Evolutionary conservation across 2,329 filamentous ascomycete species (phyloP), one percentile per base, ranked within the genome.

Genomic region (Zarea fungicola): DNA sequence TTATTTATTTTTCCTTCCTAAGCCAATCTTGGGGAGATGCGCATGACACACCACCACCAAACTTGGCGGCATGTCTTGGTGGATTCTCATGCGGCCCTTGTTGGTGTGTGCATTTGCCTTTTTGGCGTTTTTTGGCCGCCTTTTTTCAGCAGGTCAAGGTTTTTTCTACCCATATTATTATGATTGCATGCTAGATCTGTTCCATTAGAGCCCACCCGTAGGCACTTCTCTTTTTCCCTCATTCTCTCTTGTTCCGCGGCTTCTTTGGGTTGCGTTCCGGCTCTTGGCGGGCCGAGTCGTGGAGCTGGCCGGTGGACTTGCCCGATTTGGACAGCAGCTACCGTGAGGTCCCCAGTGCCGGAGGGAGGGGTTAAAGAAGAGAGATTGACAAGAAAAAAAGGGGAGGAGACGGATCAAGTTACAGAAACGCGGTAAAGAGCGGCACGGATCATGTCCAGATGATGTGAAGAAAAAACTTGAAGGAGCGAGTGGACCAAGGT

Each of bases 241-340:
- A n/a, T 18, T 19, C 31, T 42, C 18, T 42, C 42, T 21, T 35
- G 13, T 44, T 10, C 14, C 13, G 14, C 22, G 29, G 14, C 14
- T 37, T n/a, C 14, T 21, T 37, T 37, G 5, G 21, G 21, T 19
- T 37, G 35, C 35, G 18, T 19, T 37, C 19, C 35, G 18, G 35
- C 18, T 13, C 26, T 7, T 29, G 26, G 35, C 18, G 18, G 42
- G 29, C 42, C 16, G 13, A 19, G 19, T 35, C 43, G 23, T 29
- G 34, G 34, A 39, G 25, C 34, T 35, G 44, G 44, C 44, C 35
- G 44, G 44, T 48, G 36, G 19, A 48, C 28, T 48, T 48, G 37
- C 45, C 45, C 36, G 36, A 48, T 48, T 41, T 42, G 45, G 45
- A 35, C 45, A 48, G 32, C 26, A 25, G n/a, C 23, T 21, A 28